Evolutionary conservation across 2,329 filamentous ascomycete genomes (phyloP).

Genomic region (Sporothrix curviconia): DNA sequence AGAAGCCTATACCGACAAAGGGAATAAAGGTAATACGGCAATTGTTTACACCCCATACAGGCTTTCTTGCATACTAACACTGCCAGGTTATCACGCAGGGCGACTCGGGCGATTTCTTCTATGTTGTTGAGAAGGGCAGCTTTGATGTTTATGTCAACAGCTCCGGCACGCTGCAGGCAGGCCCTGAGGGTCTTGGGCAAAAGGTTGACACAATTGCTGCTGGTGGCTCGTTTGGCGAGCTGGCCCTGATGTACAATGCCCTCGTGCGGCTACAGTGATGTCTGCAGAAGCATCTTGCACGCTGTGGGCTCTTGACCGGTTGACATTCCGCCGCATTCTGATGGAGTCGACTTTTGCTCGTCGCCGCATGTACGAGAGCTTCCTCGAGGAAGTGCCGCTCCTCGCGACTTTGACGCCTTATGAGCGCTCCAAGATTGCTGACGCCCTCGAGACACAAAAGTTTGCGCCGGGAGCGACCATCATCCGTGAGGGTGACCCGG

Average conservation of each 20-base stretch:
- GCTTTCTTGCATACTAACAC: neutral
- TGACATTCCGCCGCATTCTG: conserved; percentile 94
- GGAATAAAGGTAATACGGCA: conserved; percentile 69
- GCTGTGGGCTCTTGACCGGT: conserved; percentile 88
- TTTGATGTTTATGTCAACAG: conserved; percentile 90
- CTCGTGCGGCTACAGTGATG: conserved; percentile 87
- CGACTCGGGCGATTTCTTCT: conserved; percentile 95
- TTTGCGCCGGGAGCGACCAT: conserved; percentile 73
- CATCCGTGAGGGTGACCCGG: conserved; percentile 85
- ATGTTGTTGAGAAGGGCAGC: conserved; percentile 83
- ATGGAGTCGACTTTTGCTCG: conserved; percentile 98
- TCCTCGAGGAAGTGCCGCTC: conserved; percentile 87
- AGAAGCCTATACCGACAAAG: conserved; percentile 92
- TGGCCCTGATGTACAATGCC: conserved; percentile 97
- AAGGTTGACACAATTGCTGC: conserved; percentile 77
- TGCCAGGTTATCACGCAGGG: conserved; percentile 85
- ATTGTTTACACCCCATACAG: neutral
- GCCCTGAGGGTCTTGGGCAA: conserved; percentile 71
- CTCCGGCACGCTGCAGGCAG: conserved; percentile 69
- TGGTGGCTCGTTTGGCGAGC: conserved; percentile 90
- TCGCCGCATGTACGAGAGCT: conserved; percentile 93
- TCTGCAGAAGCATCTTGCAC: conserved; percentile 72
- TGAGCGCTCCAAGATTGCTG: conserved; percentile 94
- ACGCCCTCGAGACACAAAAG: conserved; percentile 87
- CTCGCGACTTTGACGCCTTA: conserved; percentile 79